phyloP scores from a whole-genome alignment of 345 rosid genomes.

The Chamaenerion angustifolium region DNA sequence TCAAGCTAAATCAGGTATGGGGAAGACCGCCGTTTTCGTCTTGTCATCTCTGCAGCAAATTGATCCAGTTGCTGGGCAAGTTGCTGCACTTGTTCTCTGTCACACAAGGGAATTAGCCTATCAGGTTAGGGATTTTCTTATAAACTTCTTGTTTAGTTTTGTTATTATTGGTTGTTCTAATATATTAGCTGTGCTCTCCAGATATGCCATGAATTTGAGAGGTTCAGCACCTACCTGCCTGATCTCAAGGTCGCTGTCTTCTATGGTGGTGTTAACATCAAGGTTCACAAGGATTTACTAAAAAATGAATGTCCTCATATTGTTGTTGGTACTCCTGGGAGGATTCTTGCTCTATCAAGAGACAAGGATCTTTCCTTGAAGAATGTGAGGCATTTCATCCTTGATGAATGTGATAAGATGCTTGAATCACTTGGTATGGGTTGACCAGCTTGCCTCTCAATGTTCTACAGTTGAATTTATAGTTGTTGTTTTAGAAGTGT shows the following conservation, averaged over 20 bases:
- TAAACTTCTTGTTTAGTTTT: too few species aligned
- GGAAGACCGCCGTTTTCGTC: constrained; percentile 95
- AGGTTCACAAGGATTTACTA: constrained; percentile 74
- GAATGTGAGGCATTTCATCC: constrained; percentile 98
- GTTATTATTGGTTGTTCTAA: neutral
- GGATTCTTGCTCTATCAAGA: constrained; percentile 76
- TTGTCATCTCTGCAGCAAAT: constrained; percentile 84
- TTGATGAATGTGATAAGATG: constrained; percentile 99
- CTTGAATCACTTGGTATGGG: constrained; percentile 88
- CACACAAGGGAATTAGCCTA: constrained; percentile 97
- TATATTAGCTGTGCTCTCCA: constrained; percentile 1
- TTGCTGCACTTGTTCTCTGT: constrained; percentile 78
- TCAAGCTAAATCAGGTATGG: constrained; percentile 99
- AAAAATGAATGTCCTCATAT: constrained; percentile 99
- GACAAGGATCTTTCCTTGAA: constrained; percentile 93
- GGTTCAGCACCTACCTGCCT: constrained; percentile 90
- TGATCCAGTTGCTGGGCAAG: constrained; percentile 86
- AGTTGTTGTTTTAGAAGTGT: too few species aligned
- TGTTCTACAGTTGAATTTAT: too few species aligned
- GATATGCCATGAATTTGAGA: constrained; percentile 94
- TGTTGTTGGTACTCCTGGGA: constrained; percentile 97
- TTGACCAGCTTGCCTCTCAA: too few species aligned
- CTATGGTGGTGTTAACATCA: constrained; percentile 90
- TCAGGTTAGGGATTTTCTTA: constrained; percentile 33
- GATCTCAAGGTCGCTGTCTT: constrained; percentile 89